Evolutionary conservation across 345 rosid genomes (phyloP).

Genomic region (Durio zibethinus): DNA sequence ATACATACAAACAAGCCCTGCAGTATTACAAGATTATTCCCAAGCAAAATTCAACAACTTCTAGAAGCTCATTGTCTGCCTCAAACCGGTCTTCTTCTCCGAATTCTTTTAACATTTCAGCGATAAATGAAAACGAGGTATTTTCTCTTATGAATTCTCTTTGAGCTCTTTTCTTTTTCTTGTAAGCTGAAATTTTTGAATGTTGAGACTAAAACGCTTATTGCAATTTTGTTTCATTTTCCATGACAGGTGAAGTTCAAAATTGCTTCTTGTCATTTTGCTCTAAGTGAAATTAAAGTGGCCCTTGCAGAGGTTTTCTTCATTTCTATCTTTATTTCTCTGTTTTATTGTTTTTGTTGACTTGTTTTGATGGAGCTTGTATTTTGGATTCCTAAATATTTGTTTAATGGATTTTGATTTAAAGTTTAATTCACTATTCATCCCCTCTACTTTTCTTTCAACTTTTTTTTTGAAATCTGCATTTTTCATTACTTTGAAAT

Average conservation of each 20-base stretch:
- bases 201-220: neutral
- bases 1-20: slow-evolving; percentile 80
- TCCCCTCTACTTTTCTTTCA: neutral
- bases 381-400: neutral
- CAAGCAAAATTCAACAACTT: slow-evolving; percentile 60
- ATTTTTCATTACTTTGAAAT: slow-evolving; percentile 8
- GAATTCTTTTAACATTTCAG: slow-evolving; percentile 57
- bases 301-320: slow-evolving; percentile 77
- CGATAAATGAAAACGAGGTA: slow-evolving; percentile 90
- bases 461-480: neutral
- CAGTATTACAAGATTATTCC: slow-evolving; percentile 71
- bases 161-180: slow-evolving; percentile 9
- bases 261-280: slow-evolving; percentile 85
- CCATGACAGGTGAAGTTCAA: slow-evolving; percentile 75
- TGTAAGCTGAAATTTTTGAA: neutral
- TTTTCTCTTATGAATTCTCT: neutral
- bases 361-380: neutral
- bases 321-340: neutral
- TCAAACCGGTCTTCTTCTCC: slow-evolving; percentile 78
- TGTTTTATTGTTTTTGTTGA: neutral
- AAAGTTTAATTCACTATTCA: neutral
- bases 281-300: slow-evolving; percentile 65
- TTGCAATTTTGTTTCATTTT: slow-evolving; percentile 1
- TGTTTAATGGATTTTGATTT: neutral
- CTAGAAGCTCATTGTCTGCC: slow-evolving; percentile 67